A percentile compares a stretch with the other conserved stretches of the same genome.
These are phyloP conservation scores for Fusarium falciforme DNA, from an alignment of 2,329 filamentous ascomycete genomes.

Conservation along the genomic window DNA sequence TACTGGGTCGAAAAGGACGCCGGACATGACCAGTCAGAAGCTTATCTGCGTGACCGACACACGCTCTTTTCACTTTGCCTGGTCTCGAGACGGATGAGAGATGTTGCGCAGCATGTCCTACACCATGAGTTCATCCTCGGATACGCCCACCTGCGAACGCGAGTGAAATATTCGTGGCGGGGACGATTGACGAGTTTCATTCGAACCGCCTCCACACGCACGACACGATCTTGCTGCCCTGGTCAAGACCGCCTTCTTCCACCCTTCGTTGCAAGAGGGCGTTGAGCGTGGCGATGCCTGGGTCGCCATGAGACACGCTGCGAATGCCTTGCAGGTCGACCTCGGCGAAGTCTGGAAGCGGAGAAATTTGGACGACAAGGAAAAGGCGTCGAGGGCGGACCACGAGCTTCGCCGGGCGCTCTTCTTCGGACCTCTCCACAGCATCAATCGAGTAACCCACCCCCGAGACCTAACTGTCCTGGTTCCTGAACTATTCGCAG, in stretches of 20 bases:
- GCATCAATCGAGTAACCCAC: background rate
- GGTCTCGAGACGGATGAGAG: conserved; percentile 16
- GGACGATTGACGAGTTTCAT: conserved; percentile 14
- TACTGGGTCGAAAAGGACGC: background rate
- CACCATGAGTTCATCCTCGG: conserved; percentile 26
- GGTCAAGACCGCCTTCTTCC: conserved; percentile 2
- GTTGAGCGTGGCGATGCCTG: background rate
- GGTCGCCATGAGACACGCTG: background rate
- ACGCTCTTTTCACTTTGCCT: conserved; percentile 18
- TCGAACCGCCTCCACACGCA: conserved; percentile 1
- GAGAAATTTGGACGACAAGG: background rate
- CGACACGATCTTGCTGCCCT: conserved; percentile 13
- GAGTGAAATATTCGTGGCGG: background rate
- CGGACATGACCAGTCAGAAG: background rate
- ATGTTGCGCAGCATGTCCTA: conserved; percentile 19
- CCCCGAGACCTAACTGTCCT: background rate
- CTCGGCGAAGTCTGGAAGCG: background rate
- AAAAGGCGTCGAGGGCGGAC: background rate
- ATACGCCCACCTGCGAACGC: background rate
- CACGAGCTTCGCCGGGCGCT: background rate
- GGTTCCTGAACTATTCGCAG: background rate
- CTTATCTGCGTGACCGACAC: conserved; percentile 2
- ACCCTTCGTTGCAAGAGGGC: background rate
- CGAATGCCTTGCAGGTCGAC: background rate
- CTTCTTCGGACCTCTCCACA: background rate